Base-by-base conservation (phyloP, 306 rosid genomes). In the Dalbergia cochinchinensis region DNA sequence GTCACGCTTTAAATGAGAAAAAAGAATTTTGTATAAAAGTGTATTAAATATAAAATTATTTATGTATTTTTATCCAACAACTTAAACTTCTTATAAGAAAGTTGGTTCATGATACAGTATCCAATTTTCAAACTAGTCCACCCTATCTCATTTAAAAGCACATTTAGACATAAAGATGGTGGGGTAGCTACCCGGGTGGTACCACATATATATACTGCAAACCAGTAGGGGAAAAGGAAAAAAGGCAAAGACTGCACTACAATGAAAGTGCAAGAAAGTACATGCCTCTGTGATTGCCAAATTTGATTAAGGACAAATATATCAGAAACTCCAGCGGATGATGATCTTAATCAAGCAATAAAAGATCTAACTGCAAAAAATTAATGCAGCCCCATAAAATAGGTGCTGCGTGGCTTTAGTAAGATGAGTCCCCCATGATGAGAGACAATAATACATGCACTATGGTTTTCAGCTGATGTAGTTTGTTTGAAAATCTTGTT, bases 251-350 rank as follows among this genome's bases (percentile, higher is more conserved):
- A 60, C 6, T 69, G 33, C 14, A 50, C 41, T 48, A 5, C 14
- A 18, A 18, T 11, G 86, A 57, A 77, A 77, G 80, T 83, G 83
- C 83, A 72, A 65, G 47, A 66, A 78, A 78, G 86, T 65, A 78
- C 80, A 71, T 1, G 39, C 41, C 63, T 61, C 13, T 37, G 11
- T 44, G 69, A 65, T 77, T 72, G 59, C 74, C 83, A 78, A 83
- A 78, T 65, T 65, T 35, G 83, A 78, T 65, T 78, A 78, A 77
- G 76, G 70, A 53, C 76, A 83, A 65, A 71, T 34, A 15, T 13
- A 22, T 41, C 22, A 5, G 22, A 64, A 77, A 63, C 42, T 70
- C 58, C 1, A 11, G 51, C 0, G 11, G 33, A 47, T 63, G 69
- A 13, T 58, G 15, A 78, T 45, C 80, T 77, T 34, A 83, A 55